phyloP scores from a whole-genome alignment of 495 filamentous ascomycete genomes.

The Aspergillus campestris region DNA sequence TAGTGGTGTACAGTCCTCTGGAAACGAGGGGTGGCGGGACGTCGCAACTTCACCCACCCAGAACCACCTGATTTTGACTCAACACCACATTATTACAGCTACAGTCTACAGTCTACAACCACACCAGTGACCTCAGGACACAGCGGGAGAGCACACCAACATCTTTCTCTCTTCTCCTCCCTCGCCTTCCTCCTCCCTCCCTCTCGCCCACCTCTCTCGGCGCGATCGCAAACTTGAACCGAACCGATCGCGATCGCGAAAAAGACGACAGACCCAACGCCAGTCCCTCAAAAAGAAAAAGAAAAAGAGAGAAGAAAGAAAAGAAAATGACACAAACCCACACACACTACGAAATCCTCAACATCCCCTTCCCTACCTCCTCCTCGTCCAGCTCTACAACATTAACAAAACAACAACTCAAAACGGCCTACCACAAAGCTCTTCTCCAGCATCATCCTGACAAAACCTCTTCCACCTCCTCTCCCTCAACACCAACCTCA shows the following conservation, averaged over 20 bases:
- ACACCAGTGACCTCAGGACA: no score
- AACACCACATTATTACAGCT: no score
- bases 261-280: neutral
- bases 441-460: slow-evolving; percentile 78
- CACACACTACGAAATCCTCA: slow-evolving; percentile 43
- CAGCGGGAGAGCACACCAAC: no score
- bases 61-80: no score
- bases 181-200: no score
- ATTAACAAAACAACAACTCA: slow-evolving; percentile 42
- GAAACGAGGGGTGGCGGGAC: no score
- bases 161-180: no score
- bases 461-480: slow-evolving; percentile 38
- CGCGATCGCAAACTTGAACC: neutral
- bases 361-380: slow-evolving; percentile 29
- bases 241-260: neutral
- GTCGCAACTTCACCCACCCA: no score
- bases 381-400: slow-evolving; percentile 10
- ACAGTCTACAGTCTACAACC: no score
- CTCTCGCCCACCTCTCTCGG: no score
- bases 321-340: slow-evolving; percentile 18
- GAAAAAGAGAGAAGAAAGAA: slow-evolving; percentile 1
- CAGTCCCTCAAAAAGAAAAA: neutral
- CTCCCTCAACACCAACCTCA: slow-evolving; percentile 10
- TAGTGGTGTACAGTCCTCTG: no score
- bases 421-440: slow-evolving; percentile 69